A percentile compares a stretch with the other conserved stretches of the same genome.
These are phyloP conservation scores for Vigna reflexopilosa DNA, from an alignment of 306 rosid genomes.

Conservation along the genomic window DNA sequence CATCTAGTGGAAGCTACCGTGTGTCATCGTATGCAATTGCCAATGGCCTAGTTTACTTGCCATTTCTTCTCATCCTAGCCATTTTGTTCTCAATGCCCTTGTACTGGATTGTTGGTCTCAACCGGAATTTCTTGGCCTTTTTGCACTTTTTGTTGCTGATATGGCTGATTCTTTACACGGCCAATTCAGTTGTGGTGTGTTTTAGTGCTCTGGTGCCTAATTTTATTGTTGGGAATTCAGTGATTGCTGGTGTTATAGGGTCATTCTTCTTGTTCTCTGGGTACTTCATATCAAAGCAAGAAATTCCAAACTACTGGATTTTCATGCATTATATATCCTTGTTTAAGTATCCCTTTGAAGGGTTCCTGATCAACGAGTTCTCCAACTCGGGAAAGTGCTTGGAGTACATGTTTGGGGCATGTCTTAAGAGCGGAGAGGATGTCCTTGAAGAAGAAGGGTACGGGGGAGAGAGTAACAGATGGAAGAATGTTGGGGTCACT, in stretches of 20 bases:
- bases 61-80: constrained; percentile 90
- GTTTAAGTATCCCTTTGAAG: constrained; percentile 96
- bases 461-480: constrained; percentile 73
- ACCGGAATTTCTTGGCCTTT: constrained; percentile 69
- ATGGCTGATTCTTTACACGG: constrained; percentile 88
- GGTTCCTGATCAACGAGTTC: constrained; percentile 89
- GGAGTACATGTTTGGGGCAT: constrained; percentile 75
- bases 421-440: constrained; percentile 68
- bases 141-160: constrained; percentile 76
- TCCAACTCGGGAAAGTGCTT: constrained; percentile 86
- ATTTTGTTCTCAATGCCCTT: constrained; percentile 73
- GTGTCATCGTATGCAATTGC: constrained; percentile 93
- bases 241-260: constrained; percentile 87
- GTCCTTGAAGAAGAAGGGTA: constrained; percentile 84
- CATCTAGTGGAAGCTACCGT: constrained; percentile 87
- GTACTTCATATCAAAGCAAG: constrained; percentile 83
- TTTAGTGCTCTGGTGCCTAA: constrained; percentile 91
- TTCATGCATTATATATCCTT: constrained; percentile 91
- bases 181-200: constrained; percentile 95
- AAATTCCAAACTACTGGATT: constrained; percentile 82
- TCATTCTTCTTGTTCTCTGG: constrained; percentile 95
- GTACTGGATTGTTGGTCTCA: constrained; percentile 91
- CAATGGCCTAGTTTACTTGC: constrained; percentile 85
- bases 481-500: constrained; percentile 83
- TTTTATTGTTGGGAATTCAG: constrained; percentile 94